These are phyloP conservation scores for Kurtzmaniella quercitrusa DNA, from an alignment of 1,139 yeast species.

Conservation along the genomic window DNA sequence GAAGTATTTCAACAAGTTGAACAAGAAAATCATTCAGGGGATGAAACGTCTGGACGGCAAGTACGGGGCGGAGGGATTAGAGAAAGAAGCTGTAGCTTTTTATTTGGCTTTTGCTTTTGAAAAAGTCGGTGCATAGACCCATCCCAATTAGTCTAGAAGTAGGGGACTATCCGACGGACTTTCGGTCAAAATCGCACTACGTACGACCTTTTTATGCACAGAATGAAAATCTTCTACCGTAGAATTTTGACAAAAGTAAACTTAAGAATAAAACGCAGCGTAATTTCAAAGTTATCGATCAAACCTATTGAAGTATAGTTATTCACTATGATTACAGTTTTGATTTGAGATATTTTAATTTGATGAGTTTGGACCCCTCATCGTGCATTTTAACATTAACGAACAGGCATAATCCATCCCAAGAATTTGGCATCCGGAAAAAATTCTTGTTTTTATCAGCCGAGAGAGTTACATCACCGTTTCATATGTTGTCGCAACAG, in stretches of 20 bases:
- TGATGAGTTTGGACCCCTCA: too few species aligned
- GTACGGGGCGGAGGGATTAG: conserved; percentile 85
- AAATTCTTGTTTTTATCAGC: neutral
- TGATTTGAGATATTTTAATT: too few species aligned
- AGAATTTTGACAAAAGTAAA: too few species aligned
- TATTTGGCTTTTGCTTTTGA: conserved; percentile 79
- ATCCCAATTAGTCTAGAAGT: neutral
- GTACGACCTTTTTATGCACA: neutral
- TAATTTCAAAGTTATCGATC: too few species aligned
- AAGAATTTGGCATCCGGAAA: neutral
- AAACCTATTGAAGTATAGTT: too few species aligned
- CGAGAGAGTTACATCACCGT: neutral
- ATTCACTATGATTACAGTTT: too few species aligned
- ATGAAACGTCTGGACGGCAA: conserved; percentile 71
- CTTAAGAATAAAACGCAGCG: too few species aligned
- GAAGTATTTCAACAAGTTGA: conserved; percentile 52
- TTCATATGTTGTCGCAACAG: neutral
- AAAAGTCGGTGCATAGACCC: conserved; percentile 29
- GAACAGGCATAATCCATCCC: neutral
- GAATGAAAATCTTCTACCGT: neutral
- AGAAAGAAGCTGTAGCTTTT: conserved; percentile 83
- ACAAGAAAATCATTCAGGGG: conserved; percentile 66
- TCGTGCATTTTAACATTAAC: neutral
- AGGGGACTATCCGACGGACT: neutral
- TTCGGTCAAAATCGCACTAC: neutral